Base-by-base conservation (phyloP, 371 early-diverging fungal species). In the Apophysomyces trapeziformis region DNA sequence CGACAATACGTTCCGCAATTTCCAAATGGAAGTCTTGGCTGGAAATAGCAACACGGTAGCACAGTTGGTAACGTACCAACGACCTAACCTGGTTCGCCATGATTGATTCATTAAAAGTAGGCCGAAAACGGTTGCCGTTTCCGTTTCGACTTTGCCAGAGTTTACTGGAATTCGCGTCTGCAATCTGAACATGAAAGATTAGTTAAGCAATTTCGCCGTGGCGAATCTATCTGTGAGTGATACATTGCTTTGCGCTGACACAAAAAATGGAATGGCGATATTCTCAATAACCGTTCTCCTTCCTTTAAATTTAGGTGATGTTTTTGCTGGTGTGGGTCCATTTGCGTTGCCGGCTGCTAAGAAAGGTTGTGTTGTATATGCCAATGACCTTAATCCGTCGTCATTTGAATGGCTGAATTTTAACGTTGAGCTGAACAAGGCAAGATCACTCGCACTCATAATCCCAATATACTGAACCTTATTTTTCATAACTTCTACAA, bases 121-220 rank as follows among this genome's bases (percentile, higher is more conserved):
- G 84, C 86, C 68, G 99, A 99, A 75, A 91, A 91, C 70, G 90
- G 88, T 7, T 96, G 97, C 74, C 78, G 72, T 62, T 98, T 98
- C 80, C 79, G 84, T 57, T 94, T 99, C 66, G 97, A 98, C 71
- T 98, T 95, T 68, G 93, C 96, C 12, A 89, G 93, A 63, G 99
- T 99, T 4, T 99, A 99, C 77, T 99, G 99, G 99, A 99, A 99
- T 83, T 97, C 98, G 8, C 88, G 99, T 21, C 89, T 99, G 44
- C 96, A 96, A 68, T 83, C 87, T 0, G 99, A 99, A 68, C 98
- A 99, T 68, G 90, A 92, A 35, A 85, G 97, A 16, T 74, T 99
- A 16, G 88, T 95, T 44, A 79, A 82, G 18, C 65, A 74, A 58
- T 97, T 98, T 73, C 76, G 84, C 35, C 67, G 71, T 16, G 89